phyloP scores from a whole-genome alignment of 2,329 filamentous ascomycete species.

The Fusarium oligoseptatum region DNA sequence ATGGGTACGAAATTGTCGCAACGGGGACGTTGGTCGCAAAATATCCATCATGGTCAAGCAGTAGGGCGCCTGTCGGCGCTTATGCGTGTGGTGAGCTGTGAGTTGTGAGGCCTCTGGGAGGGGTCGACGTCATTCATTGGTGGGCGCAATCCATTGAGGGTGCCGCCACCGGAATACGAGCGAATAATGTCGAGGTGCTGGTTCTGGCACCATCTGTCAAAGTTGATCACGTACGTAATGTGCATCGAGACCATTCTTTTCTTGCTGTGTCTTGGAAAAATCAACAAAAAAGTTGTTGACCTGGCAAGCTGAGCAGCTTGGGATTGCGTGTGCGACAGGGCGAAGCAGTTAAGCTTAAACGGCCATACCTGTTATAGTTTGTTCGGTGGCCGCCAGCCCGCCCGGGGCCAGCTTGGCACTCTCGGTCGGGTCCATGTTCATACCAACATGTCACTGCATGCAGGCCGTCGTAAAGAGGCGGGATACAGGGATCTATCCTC shows the following conservation, averaged over 20 bases:
- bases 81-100: constrained; percentile 37
- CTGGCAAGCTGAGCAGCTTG: neutral
- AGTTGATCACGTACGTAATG: neutral
- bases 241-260: neutral
- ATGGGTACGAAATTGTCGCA: constrained; percentile 4
- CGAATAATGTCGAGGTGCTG: constrained; percentile 12
- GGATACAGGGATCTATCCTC: constrained; percentile 1
- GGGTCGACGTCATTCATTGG: constrained; percentile 44
- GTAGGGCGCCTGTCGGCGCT: constrained; percentile 45
- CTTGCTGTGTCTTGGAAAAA: neutral
- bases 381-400: neutral
- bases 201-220: constrained; percentile 10
- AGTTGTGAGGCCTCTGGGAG: constrained; percentile 45
- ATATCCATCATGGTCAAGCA: constrained; percentile 17
- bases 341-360: constrained; percentile 41
- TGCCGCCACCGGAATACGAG: constrained; percentile 28
- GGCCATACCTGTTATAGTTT: constrained; percentile 9
- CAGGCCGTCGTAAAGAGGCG: neutral
- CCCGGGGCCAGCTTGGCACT: constrained; percentile 27
- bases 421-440: neutral
- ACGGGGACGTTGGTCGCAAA: constrained; percentile 23
- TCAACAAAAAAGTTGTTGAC: neutral
- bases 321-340: constrained; percentile 33
- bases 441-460: neutral
- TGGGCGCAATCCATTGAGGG: constrained; percentile 15